Percentiles rank a stretch among this genome's conserved stretches.
These are phyloP conservation scores for Pyronema domesticum DNA, from an alignment of 495 filamentous ascomycete genomes.

Conservation along the genomic window DNA sequence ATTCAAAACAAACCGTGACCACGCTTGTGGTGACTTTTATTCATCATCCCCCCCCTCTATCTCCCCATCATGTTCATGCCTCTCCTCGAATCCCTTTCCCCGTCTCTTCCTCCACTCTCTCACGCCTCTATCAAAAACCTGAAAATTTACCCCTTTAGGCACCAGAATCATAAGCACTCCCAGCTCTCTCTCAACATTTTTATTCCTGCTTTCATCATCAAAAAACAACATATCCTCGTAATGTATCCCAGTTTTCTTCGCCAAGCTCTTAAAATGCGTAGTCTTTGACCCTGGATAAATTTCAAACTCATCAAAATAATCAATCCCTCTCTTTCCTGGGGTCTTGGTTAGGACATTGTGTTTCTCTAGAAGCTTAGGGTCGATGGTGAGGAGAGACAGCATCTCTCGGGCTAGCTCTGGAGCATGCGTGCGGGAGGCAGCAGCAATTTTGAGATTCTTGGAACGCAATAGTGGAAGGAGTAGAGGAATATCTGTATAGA, in stretches of 20 bases:
- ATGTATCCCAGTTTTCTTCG: slow-evolving; percentile 44
- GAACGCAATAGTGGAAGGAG: slow-evolving; percentile 46
- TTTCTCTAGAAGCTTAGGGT: slow-evolving; percentile 2
- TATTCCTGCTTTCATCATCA: slow-evolving; percentile 78
- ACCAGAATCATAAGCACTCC: slow-evolving; percentile 75
- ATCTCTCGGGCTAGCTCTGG: slow-evolving; percentile 68
- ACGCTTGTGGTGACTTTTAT: too few species aligned
- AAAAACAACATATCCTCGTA: slow-evolving; percentile 91
- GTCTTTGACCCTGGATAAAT: slow-evolving; percentile 82
- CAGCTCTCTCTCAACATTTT: slow-evolving; percentile 59
- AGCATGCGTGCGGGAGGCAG: slow-evolving; percentile 67
- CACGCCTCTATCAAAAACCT: slow-evolving; percentile 64
- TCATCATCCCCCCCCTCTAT: neutral
- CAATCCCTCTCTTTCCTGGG: slow-evolving; percentile 36
- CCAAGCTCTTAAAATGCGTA: slow-evolving; percentile 58
- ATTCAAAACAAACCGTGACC: too few species aligned
- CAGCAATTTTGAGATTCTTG: slow-evolving; percentile 44
- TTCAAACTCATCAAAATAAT: slow-evolving; percentile 71
- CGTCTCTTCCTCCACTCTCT: slow-evolving; percentile 54
- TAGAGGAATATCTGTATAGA: slow-evolving; percentile 52
- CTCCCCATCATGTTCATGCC: neutral
- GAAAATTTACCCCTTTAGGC: slow-evolving; percentile 56
- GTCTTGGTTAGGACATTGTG: neutral
- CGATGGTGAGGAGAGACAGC: slow-evolving; percentile 52
- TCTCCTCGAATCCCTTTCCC: neutral